phyloP scores from a whole-genome alignment of 768 basidiomycete genomes.

The Roridomyces roridus region DNA sequence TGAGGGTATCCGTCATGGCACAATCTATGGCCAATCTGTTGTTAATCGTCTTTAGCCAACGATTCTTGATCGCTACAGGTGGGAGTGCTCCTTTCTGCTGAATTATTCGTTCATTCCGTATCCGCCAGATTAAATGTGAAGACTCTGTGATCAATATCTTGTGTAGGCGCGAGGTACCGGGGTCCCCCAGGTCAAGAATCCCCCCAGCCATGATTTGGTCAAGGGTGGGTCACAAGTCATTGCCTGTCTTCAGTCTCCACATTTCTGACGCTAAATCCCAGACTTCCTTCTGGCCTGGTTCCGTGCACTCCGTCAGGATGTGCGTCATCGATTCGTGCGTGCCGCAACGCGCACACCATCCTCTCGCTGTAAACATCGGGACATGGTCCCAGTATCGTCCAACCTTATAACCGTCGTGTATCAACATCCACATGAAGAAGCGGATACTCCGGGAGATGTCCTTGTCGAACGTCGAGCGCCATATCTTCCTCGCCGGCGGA shows the following conservation, averaged over 20 bases:
- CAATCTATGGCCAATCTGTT: conserved; percentile 4
- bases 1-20: neutral
- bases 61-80: neutral
- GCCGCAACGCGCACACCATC: neutral
- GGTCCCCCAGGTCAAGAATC: neutral
- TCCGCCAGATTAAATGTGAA: conserved; percentile 11
- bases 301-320: conserved; percentile 18
- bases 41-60: conserved; percentile 7
- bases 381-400: conserved; percentile 23
- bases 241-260: conserved; percentile 9
- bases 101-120: conserved; percentile 12
- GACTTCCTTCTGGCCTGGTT: conserved; percentile 2
- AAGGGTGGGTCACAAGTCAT: conserved; percentile 1
- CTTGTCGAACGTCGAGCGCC: conserved; percentile 7
- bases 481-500: neutral
- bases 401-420: conserved; percentile 28
- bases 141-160: conserved; percentile 15
- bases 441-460: conserved; percentile 17
- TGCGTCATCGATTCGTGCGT: conserved; percentile 1
- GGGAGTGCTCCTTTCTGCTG: neutral
- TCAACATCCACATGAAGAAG: conserved; percentile 27
- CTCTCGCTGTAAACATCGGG: neutral
- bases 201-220: conserved; percentile 11
- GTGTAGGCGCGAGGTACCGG: neutral
- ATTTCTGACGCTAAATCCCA: conserved; percentile 3